These are phyloP conservation scores for Aspergillus viridinutans DNA, from an alignment of 2,329 filamentous ascomycete genomes.

Conservation along the genomic window DNA sequence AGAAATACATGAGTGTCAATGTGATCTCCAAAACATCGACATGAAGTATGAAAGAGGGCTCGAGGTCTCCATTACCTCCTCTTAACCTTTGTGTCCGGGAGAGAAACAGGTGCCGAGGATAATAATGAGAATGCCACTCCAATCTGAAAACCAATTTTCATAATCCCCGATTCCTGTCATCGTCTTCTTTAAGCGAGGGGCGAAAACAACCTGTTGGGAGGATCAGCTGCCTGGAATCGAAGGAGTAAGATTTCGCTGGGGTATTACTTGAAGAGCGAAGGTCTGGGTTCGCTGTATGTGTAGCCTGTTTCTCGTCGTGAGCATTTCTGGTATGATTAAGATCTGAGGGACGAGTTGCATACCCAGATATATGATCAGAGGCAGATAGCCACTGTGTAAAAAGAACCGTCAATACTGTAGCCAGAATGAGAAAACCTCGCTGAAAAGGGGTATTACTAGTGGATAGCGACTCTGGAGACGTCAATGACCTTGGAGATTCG, in stretches of 20 bases:
- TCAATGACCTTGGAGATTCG: constrained; percentile 97
- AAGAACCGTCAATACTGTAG: constrained; percentile 15
- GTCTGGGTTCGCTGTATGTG: constrained; percentile 87
- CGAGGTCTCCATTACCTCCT: not conserved
- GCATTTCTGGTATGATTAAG: constrained; percentile 7
- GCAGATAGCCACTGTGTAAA: constrained; percentile 76
- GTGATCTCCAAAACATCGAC: constrained; percentile 8
- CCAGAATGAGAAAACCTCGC: not conserved
- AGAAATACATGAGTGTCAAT: constrained; percentile 25
- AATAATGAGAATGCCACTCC: not conserved
- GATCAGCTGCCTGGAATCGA: constrained; percentile 11
- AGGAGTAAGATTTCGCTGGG: constrained; percentile 22
- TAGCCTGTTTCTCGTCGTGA: constrained; percentile 59
- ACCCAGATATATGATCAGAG: constrained; percentile 95
- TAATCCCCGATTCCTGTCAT: not conserved
- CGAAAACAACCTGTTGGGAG: constrained; percentile 36
- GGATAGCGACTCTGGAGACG: constrained; percentile 84
- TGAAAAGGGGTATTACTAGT: constrained; percentile 66
- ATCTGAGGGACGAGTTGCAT: constrained; percentile 29
- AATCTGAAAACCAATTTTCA: constrained; percentile 1
- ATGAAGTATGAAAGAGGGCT: not conserved
- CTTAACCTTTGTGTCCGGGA: not conserved
- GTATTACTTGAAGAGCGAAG: constrained; percentile 67
- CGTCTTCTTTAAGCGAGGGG: constrained; percentile 35
- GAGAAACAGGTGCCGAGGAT: not conserved